Conservation (phyloP, 768 basidiomycete species). For the Xerocomellus dryophilus region DNA sequence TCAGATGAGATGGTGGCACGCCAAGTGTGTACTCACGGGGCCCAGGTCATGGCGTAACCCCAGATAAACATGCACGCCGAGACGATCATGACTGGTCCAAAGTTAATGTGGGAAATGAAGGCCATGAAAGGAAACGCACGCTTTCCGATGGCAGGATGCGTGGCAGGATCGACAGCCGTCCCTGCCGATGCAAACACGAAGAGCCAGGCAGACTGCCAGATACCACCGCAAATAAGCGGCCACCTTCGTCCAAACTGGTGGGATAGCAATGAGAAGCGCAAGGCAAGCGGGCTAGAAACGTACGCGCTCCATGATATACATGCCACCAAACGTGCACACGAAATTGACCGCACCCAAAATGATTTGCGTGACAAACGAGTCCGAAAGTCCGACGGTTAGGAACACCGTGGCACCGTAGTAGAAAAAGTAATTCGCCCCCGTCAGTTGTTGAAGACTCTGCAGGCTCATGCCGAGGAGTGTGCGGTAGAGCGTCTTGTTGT, state of each 20-base stretch:
- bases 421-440: conserved; percentile 41
- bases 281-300: neutral
- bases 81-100: conserved; percentile 53
- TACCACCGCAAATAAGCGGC: conserved; percentile 64
- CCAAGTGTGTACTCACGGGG: neutral
- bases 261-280: conserved; percentile 7
- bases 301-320: conserved; percentile 65
- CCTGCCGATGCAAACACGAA: conserved; percentile 56
- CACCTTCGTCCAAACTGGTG: conserved; percentile 53
- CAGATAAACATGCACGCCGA: conserved; percentile 44
- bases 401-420: conserved; percentile 69
- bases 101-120: neutral
- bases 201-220: conserved; percentile 70
- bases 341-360: conserved; percentile 78
- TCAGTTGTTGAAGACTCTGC: conserved; percentile 71
- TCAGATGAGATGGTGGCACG: neutral
- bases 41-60: conserved; percentile 36
- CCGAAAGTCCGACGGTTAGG: conserved; percentile 59
- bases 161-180: conserved; percentile 21
- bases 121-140: conserved; percentile 31
- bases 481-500: conserved; percentile 23
- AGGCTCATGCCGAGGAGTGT: conserved; percentile 63
- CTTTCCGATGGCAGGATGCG: conserved; percentile 49
- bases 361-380: conserved; percentile 70
- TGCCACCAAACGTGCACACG: conserved; percentile 64